Conservation (phyloP, 2,329 filamentous ascomycete genomes). For the Tolypocladium pustulatum region DNA sequence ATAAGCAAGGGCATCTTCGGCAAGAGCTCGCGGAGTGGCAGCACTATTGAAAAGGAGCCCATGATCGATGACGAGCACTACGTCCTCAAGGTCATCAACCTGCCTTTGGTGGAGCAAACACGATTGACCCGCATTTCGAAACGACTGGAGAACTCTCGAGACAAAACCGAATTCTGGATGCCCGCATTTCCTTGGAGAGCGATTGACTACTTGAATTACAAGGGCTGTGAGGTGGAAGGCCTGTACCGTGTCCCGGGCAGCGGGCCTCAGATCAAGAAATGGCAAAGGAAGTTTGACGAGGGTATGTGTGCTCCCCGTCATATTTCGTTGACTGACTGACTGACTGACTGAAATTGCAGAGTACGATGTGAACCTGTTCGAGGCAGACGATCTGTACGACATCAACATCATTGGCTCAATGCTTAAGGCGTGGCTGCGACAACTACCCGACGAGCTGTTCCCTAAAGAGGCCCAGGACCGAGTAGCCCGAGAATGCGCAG, state of each 20-base stretch:
- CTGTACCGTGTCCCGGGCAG: constrained; percentile 88
- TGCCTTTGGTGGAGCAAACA: constrained; percentile 79
- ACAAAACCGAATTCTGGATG: constrained; percentile 99
- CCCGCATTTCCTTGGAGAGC: constrained; percentile 89
- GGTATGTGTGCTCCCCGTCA: constrained; percentile 35
- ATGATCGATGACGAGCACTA: constrained; percentile 74
- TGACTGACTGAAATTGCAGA: constrained; percentile 37
- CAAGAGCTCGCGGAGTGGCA: constrained; percentile 64
- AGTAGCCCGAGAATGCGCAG: constrained; percentile 69
- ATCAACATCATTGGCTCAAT: constrained; percentile 95
- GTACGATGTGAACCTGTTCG: constrained; percentile 81
- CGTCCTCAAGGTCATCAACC: constrained; percentile 72
- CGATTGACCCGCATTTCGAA: constrained; percentile 87
- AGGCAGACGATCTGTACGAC: constrained; percentile 80
- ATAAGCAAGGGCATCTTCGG: constrained; percentile 76
- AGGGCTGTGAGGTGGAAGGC: constrained; percentile 86
- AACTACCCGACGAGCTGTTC: constrained; percentile 89
- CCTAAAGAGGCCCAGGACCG: constrained; percentile 74
- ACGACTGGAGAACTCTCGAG: constrained; percentile 72
- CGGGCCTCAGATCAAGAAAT: constrained; percentile 82
- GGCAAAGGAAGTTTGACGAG: constrained; percentile 84
- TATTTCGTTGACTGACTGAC: not conserved
- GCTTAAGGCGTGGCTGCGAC: constrained; percentile 91
- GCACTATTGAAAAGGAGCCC: constrained; percentile 53
- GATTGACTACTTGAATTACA: constrained; percentile 93